Base-by-base conservation (phyloP, 192 early-diverging fungal species). In the Lobosporangium transversale region DNA sequence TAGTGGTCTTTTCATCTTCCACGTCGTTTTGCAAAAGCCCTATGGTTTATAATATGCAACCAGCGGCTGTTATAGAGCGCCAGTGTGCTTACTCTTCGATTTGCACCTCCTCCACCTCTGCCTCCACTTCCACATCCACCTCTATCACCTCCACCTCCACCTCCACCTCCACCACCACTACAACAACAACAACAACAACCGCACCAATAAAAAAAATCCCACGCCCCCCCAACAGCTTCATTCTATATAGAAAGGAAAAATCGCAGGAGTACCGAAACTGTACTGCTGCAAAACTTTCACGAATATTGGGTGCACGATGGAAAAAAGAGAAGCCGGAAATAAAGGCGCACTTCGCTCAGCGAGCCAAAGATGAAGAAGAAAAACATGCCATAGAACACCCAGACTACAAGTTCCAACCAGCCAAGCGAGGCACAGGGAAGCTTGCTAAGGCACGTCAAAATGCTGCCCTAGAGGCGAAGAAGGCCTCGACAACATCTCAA, bases 151-250 rank as follows among this genome's bases (percentile, higher is more conserved):
- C 1, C 44, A 44, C 42, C 26, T 30, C 31, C 42, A 21, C 47
- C 7, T 15, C 21, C 7, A 21, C 21, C 6, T 21, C 21, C 47
- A 23, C 47, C 51, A 8, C 29, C 4, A 5, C 27, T 27, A 53
- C 29, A n/a, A n/a, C 47, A 49, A n/a, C 37, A 21, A 23, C 17
- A 23, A 4, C 20, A 8, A 32, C 3, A 30, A 15, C 4, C n/a
- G 18, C 20, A 23, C 65, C 33, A 59, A 59, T 20, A 67, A 70
- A n/a, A n/a, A n/a, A n/a, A 24, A 49, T 62, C 9, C 80, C 75
- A 33, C 80, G 80, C 14, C 80, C 80, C 5, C 62, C 70, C 47
- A 82, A 82, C 48, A 69, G 69, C 3, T 82, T 82, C 50, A 68
- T 82, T 33, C 53, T 78, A 21, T 82, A 74, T 33, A 69, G 80